phyloP scores from a whole-genome alignment of 345 rosid species.

The Cardamine resedifolia region DNA sequence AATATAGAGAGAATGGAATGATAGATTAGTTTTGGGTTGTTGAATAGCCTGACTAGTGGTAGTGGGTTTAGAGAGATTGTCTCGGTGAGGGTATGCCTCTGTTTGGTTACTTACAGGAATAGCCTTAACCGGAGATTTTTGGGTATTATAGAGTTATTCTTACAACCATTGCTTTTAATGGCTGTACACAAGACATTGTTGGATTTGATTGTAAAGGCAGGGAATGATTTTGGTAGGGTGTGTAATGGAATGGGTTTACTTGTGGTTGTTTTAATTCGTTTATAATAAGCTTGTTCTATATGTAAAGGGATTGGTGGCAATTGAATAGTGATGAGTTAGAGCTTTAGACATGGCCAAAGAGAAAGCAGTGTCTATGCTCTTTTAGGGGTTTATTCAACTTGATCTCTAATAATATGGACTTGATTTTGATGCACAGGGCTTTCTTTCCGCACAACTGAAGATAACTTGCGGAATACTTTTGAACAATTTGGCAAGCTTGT shows the following conservation, averaged over 20 bases:
- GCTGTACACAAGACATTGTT: not conserved
- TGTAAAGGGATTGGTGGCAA: not conserved
- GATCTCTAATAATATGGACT: not conserved
- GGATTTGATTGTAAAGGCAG: constrained; percentile 4
- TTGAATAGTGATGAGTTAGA: not conserved
- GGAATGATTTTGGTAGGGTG: too few relatives aligned
- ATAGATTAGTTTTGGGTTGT: not conserved
- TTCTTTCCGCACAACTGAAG: constrained; percentile 78
- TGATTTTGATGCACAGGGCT: constrained; percentile 48
- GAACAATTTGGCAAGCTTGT: constrained; percentile 61
- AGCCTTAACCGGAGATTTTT: not conserved
- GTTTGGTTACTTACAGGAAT: not conserved
- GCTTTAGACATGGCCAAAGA: not conserved
- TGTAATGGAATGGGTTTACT: too few relatives aligned
- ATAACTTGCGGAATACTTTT: constrained; percentile 67
- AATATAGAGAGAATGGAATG: not conserved
- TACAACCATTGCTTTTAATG: not conserved
- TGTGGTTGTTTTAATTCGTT: not conserved
- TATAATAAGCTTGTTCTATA: not conserved
- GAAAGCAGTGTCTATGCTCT: not conserved
- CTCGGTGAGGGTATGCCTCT: not conserved
- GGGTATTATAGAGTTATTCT: not conserved
- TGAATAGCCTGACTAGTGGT: not conserved
- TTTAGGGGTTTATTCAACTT: too few relatives aligned
- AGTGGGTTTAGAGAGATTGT: not conserved